These are phyloP conservation scores for Gamsiella multidivaricata DNA, from an alignment of 192 early-diverging fungal species.

Conservation along the genomic window DNA sequence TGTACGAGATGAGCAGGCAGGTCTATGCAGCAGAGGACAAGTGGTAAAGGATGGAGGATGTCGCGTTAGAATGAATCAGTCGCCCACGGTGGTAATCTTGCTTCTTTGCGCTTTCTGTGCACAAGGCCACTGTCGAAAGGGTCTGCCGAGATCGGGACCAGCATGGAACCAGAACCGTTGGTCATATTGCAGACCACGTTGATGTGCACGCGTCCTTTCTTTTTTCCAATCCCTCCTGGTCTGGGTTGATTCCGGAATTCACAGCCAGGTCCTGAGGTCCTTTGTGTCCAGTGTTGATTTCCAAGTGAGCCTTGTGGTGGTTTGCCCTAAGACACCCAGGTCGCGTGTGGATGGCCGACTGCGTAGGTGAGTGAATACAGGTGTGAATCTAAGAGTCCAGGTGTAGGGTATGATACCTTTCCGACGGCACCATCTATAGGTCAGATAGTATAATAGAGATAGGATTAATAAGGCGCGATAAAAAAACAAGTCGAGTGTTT, in stretches of 20 bases:
- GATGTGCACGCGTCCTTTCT: not conserved
- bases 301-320: not conserved
- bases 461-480: not conserved
- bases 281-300: not conserved
- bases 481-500: not conserved
- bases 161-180: slow-evolving; percentile 26
- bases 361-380: too few species aligned
- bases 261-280: slow-evolving; percentile 3
- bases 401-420: slow-evolving; percentile 65
- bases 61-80: too few species aligned
- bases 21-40: slow-evolving; percentile 64
- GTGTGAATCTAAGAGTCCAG: too few species aligned
- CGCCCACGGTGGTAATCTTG: too few species aligned
- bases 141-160: slow-evolving; percentile 20
- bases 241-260: slow-evolving; percentile 21
- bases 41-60: not conserved
- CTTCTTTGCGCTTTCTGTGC: too few species aligned
- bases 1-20: slow-evolving; percentile 94
- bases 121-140: not conserved
- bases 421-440: slow-evolving; percentile 77
- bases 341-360: not conserved
- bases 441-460: not conserved
- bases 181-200: not conserved
- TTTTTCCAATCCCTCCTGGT: not conserved
- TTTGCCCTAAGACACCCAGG: too few species aligned